Conservation (phyloP, 805 yeast genomes). For the Metschnikowia similis region DNA sequence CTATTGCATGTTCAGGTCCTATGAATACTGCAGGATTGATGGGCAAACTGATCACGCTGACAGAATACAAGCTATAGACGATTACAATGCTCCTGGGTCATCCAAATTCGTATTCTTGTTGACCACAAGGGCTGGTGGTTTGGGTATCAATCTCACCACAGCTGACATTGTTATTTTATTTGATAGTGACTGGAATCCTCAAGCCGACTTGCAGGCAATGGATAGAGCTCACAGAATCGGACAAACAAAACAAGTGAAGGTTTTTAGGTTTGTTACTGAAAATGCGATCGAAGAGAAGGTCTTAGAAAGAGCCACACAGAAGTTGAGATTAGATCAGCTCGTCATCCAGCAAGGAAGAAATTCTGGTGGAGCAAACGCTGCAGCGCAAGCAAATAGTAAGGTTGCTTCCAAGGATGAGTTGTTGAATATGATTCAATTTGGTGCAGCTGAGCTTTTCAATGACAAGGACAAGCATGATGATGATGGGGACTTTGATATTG, state of each 20-base stretch:
- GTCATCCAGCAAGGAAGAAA: slow-evolving; percentile 75
- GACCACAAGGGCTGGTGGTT: slow-evolving; percentile 87
- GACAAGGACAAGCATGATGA: slow-evolving; percentile 31
- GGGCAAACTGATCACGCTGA: slow-evolving; percentile 81
- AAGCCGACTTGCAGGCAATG: slow-evolving; percentile 86
- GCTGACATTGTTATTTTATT: slow-evolving; percentile 73
- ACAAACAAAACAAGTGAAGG: slow-evolving; percentile 78
- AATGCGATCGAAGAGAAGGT: slow-evolving; percentile 83
- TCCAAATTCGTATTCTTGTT: slow-evolving; percentile 68
- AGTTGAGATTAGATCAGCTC: slow-evolving; percentile 71
- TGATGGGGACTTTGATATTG: slow-evolving; percentile 54
- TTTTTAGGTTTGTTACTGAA: slow-evolving; percentile 72
- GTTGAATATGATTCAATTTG: slow-evolving; percentile 77
- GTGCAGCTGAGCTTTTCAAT: slow-evolving; percentile 63
- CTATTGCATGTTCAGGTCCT: slow-evolving; percentile 66
- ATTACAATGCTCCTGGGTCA: slow-evolving; percentile 70
- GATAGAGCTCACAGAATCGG: slow-evolving; percentile 89
- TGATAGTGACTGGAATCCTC: slow-evolving; percentile 89
- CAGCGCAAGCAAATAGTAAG: slow-evolving; percentile 31
- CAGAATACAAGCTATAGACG: slow-evolving; percentile 72
- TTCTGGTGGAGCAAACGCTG: slow-evolving; percentile 22
- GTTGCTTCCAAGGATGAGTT: slow-evolving; percentile 64
- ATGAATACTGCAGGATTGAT: slow-evolving; percentile 73
- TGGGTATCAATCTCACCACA: slow-evolving; percentile 78
- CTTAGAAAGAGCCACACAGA: slow-evolving; percentile 76